Percentiles rank a stretch among this genome's conserved stretches.
phyloP scores from a whole-genome alignment of 2,329 filamentous ascomycete genomes.

The Lachnellula hyalina region DNA sequence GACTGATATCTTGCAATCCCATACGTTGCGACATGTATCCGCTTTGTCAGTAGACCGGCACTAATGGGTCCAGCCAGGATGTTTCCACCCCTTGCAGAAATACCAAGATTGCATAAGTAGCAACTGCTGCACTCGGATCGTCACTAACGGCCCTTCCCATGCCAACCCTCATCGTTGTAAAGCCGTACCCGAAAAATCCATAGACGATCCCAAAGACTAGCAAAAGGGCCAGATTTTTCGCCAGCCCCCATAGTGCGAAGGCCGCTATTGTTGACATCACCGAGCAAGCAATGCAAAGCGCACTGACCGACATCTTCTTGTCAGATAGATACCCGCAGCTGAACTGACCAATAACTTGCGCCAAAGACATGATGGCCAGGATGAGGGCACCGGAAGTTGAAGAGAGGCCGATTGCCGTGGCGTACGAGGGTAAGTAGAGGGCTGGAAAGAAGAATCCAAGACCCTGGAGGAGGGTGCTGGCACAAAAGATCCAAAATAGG shows the following conservation, averaged over 20 bases:
- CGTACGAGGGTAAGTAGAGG: conserved; percentile 60
- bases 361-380: conserved; percentile 44
- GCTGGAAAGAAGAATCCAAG: conserved; percentile 46
- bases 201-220: conserved; percentile 46
- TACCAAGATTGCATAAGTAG: conserved; percentile 27
- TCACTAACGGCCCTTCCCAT: conserved; percentile 31
- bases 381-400: conserved; percentile 58
- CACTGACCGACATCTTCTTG: conserved; percentile 35
- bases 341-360: conserved; percentile 45
- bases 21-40: conserved; percentile 8
- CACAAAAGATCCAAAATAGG: conserved; percentile 43
- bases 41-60: conserved; percentile 19
- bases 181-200: conserved; percentile 51
- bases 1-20: conserved; percentile 14
- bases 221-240: conserved; percentile 39
- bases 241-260: conserved; percentile 48
- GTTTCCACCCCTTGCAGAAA: conserved; percentile 31
- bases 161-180: conserved; percentile 43
- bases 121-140: conserved; percentile 25
- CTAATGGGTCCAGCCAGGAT: conserved; percentile 30
- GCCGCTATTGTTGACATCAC: conserved; percentile 41
- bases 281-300: conserved; percentile 39
- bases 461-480: conserved; percentile 42
- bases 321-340: conserved; percentile 47
- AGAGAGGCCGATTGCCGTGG: conserved; percentile 58